Conservation (phyloP, 768 basidiomycete species). For the Cantharellus cinnabarinus region DNA sequence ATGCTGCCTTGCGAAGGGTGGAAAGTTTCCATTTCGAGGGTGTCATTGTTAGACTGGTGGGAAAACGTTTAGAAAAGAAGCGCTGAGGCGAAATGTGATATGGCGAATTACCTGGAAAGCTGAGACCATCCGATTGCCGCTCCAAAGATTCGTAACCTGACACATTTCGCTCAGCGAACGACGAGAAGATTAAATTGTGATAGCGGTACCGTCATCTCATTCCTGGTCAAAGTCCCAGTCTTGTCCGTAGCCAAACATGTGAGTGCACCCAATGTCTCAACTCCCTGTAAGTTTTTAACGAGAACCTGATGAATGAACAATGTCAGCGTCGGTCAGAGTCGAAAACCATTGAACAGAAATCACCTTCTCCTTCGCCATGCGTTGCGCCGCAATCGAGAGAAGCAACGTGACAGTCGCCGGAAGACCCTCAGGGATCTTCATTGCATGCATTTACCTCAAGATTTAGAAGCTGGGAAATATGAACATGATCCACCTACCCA, state of each 20-base stretch:
- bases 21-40: constrained; percentile 30
- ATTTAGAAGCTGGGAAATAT: not conserved
- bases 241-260: constrained; percentile 53
- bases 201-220: constrained; percentile 41
- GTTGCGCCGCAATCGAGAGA: constrained; percentile 46
- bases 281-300: constrained; percentile 55
- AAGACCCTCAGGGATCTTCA: constrained; percentile 20
- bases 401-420: constrained; percentile 48
- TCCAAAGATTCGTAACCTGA: constrained; percentile 40
- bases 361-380: constrained; percentile 52
- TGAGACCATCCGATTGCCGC: constrained; percentile 36
- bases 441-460: not conserved
- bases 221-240: constrained; percentile 48
- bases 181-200: not conserved
- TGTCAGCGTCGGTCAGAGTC: not conserved
- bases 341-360: not conserved
- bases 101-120: constrained; percentile 27
- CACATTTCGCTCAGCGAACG: constrained; percentile 14
- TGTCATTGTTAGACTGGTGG: constrained; percentile 42
- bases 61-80: not conserved
- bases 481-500: constrained; percentile 28
- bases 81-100: constrained; percentile 9
- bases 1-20: constrained; percentile 35
- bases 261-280: constrained; percentile 42
- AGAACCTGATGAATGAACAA: constrained; percentile 12